Percentiles rank a stretch among this genome's conserved stretches.
Conservation (phyloP, 2,329 filamentous ascomycete species). For the Colletotrichum eremochloae region DNA sequence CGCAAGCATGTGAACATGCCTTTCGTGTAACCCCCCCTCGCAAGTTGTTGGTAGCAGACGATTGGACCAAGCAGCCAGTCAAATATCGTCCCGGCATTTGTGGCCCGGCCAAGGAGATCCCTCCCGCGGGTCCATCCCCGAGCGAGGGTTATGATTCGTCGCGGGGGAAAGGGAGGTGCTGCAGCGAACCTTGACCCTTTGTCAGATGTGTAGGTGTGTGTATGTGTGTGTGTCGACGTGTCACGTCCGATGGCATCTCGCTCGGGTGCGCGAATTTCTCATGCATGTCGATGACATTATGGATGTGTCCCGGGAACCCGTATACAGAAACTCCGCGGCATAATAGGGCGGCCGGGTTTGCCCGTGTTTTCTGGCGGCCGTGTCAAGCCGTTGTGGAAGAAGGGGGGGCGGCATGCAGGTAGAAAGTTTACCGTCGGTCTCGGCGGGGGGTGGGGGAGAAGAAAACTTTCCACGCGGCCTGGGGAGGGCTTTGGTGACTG, state of each 20-base stretch:
- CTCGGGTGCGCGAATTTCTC: neutral
- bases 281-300: neutral
- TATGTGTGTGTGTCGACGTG: neutral
- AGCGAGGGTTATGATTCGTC: neutral
- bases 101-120: neutral
- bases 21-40: neutral
- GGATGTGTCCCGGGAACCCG: neutral
- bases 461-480: neutral
- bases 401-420: constrained; percentile 6
- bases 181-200: neutral
- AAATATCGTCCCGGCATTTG: constrained; percentile 4
- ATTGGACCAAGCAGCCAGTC: neutral
- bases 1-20: neutral
- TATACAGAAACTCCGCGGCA: constrained; percentile 10
- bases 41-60: neutral
- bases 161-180: neutral
- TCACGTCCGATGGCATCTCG: neutral
- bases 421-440: constrained; percentile 13
- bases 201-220: neutral
- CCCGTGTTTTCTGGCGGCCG: neutral
- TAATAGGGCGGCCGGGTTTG: neutral
- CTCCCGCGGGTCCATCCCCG: neutral
- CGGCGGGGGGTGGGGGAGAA: neutral
- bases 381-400: neutral
- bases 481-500: neutral